phyloP scores from a whole-genome alignment of 108 stramenopile species.

The Discostella stelligeroides region DNA sequence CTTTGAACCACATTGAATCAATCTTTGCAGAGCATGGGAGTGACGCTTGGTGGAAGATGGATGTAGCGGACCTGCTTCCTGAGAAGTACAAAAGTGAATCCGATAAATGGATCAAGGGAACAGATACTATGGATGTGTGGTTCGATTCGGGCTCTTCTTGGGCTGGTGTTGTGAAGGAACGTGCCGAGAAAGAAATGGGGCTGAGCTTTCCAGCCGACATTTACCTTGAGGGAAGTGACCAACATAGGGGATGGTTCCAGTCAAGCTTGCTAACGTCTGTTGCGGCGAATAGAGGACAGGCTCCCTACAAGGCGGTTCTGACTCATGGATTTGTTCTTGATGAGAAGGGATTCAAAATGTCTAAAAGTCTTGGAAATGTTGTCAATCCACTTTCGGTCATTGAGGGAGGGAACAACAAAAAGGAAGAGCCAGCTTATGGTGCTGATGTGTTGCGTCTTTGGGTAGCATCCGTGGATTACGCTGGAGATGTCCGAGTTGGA shows the following conservation, averaged over 20 bases:
- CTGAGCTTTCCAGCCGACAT: slow-evolving; percentile 90
- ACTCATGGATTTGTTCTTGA: slow-evolving; percentile 99
- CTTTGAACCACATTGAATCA: slow-evolving; percentile 80
- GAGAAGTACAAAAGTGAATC: slow-evolving; percentile 80
- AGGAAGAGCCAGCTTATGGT: slow-evolving; percentile 95
- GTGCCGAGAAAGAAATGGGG: slow-evolving; percentile 67
- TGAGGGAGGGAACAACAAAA: slow-evolving; percentile 95
- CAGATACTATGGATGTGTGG: slow-evolving; percentile 99
- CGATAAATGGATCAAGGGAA: slow-evolving; percentile 94
- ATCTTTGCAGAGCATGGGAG: slow-evolving; percentile 92
- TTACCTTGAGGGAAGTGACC: slow-evolving; percentile 95
- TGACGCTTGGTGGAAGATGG: slow-evolving; percentile 97
- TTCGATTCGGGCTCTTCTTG: slow-evolving; percentile 99
- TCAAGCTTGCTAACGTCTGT: slow-evolving; percentile 95
- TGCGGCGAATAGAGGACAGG: slow-evolving; percentile 79
- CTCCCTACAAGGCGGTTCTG: slow-evolving; percentile 95
- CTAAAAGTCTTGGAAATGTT: slow-evolving; percentile 98
- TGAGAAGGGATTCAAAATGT: slow-evolving; percentile 99
- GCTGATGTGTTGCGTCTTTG: slow-evolving; percentile 98
- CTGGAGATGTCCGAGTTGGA: slow-evolving; percentile 92
- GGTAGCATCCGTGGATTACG: slow-evolving; percentile 97
- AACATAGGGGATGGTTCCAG: slow-evolving; percentile 99
- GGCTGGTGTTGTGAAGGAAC: slow-evolving; percentile 89
- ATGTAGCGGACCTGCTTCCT: slow-evolving; percentile 89
- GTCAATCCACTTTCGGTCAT: slow-evolving; percentile 94